Conservation (phyloP, 306 rosid genomes). For the Castanea crenata region DNA sequence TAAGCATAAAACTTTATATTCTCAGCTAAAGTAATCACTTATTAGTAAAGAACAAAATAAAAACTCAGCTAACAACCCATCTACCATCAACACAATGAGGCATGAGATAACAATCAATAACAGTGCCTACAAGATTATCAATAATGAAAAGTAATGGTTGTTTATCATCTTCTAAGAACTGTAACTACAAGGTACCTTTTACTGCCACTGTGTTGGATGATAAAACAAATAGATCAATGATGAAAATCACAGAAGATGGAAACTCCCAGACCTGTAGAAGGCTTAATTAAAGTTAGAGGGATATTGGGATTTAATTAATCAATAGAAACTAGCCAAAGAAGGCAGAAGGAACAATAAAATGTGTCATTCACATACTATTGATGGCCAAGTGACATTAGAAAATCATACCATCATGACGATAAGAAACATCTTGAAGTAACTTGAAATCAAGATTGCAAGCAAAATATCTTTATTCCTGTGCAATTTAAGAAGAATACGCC, state of each 20-base stretch:
- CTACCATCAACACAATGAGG: neutral
- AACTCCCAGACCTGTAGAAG: conserved; percentile 84
- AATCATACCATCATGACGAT: conserved; percentile 70
- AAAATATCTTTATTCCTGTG: conserved; percentile 59
- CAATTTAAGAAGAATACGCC: conserved; percentile 15
- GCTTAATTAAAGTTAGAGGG: conserved; percentile 21
- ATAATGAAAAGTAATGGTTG: neutral
- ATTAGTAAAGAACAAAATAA: neutral
- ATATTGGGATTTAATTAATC: conserved; percentile 2
- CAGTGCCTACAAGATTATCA: neutral
- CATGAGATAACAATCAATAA: neutral
- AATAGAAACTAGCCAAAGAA: neutral
- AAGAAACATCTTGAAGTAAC: conserved; percentile 88
- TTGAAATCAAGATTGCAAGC: conserved; percentile 68
- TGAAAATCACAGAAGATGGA: conserved; percentile 72
- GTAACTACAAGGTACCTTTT: conserved; percentile 50
- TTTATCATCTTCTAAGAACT: neutral
- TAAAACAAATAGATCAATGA: conserved; percentile 72
- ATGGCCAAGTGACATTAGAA: conserved; percentile 4
- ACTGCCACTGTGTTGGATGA: conserved; percentile 81
- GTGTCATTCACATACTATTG: neutral
- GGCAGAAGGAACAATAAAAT: neutral
- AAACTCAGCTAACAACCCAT: neutral
- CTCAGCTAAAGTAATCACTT: neutral
- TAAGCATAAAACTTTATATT: neutral